Conservation (phyloP, 495 filamentous ascomycete species). For the Neurospora sp. region DNA sequence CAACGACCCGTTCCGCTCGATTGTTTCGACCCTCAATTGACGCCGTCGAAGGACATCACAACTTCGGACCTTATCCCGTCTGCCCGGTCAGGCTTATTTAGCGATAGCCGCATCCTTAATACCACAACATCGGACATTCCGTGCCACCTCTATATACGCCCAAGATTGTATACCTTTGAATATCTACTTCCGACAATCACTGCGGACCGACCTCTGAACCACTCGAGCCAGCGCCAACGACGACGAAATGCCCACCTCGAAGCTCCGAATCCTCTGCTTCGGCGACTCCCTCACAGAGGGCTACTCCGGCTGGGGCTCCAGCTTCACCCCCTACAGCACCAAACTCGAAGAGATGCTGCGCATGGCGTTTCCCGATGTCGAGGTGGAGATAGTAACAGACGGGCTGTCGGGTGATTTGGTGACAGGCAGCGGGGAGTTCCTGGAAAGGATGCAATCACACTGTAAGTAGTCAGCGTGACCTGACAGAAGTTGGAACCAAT, state of each 20-base stretch:
- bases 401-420: slow-evolving; percentile 45
- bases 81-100: not conserved
- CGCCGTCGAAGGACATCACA: not conserved
- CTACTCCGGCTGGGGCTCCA: slow-evolving; percentile 33
- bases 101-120: not conserved
- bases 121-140: not conserved
- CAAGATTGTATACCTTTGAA: not conserved
- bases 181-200: not conserved
- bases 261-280: slow-evolving; percentile 49
- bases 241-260: slow-evolving; percentile 11
- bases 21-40: not conserved
- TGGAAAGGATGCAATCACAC: slow-evolving; percentile 32
- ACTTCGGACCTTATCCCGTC: not conserved
- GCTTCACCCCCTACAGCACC: slow-evolving; percentile 42
- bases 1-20: not conserved
- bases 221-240: not conserved
- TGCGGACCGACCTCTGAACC: not conserved
- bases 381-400: slow-evolving; percentile 26
- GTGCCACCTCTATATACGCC: not conserved
- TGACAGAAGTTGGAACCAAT: not conserved
- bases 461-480: slow-evolving; percentile 21
- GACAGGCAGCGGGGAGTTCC: slow-evolving; percentile 27
- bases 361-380: slow-evolving; percentile 27
- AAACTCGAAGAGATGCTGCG: slow-evolving; percentile 28
- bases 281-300: slow-evolving; percentile 55